Percentiles rank a stretch among this genome's conserved stretches.
Evolutionary conservation across 1,284 basidiomycete species (phyloP).

Genomic region (Lignosus rhinocerotis): DNA sequence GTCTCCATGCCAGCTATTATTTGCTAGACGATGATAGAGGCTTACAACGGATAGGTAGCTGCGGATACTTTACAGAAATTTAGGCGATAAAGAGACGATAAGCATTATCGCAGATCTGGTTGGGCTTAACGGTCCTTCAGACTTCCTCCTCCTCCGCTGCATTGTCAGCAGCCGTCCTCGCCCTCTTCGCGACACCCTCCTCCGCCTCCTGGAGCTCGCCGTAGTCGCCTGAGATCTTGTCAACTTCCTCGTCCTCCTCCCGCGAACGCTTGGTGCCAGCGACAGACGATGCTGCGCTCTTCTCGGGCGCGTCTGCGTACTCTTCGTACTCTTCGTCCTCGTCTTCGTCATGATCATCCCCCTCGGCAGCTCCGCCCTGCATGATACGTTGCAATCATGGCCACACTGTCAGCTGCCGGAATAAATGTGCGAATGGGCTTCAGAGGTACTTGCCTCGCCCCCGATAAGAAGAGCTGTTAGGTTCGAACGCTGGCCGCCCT

Average conservation of each 20-base stretch:
- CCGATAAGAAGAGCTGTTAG: conserved; percentile 31
- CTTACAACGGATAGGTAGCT: neutral
- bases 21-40: neutral
- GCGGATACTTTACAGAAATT: neutral
- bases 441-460: conserved; percentile 14
- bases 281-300: conserved; percentile 25
- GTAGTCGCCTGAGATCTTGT: conserved; percentile 26
- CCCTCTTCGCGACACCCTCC: conserved; percentile 43
- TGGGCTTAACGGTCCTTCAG: neutral
- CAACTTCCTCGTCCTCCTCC: conserved; percentile 40
- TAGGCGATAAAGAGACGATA: conserved; percentile 7
- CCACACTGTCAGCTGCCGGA: neutral
- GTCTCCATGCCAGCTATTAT: neutral
- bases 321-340: conserved; percentile 38
- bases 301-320: conserved; percentile 34
- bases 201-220: conserved; percentile 37
- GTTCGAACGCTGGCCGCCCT: conserved; percentile 21
- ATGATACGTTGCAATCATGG: neutral
- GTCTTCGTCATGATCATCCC: neutral
- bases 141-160: conserved; percentile 7
- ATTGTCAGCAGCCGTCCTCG: conserved; percentile 21
- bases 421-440: neutral
- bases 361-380: conserved; percentile 5
- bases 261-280: conserved; percentile 39
- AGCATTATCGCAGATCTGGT: conserved; percentile 1